These are phyloP conservation scores for Dactylis glomerata DNA, from an alignment of 176 grass and related monocot species.

Conservation along the genomic window DNA sequence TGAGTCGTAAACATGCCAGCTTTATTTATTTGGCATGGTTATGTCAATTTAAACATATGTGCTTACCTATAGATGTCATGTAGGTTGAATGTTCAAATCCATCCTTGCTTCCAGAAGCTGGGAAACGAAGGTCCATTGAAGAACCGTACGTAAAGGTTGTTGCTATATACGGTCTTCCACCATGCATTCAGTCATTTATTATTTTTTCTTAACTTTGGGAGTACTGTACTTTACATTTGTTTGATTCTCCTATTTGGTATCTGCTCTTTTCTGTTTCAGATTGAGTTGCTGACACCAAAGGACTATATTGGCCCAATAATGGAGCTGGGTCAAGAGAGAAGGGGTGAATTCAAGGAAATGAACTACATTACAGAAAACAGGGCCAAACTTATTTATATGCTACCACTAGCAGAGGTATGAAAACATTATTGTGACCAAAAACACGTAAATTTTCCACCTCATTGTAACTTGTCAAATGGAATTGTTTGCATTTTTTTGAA, in stretches of 20 bases:
- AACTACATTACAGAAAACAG: constrained; percentile 89
- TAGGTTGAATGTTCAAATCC: constrained; percentile 97
- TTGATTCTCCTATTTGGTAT: constrained; percentile 27
- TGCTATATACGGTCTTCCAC: constrained; percentile 18
- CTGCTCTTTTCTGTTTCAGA: constrained; percentile 36
- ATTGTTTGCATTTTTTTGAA: constrained; percentile 1
- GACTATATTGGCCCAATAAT: constrained; percentile 96
- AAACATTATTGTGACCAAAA: constrained; percentile 11
- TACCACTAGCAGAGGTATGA: constrained; percentile 93
- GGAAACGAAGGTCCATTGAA: constrained; percentile 80
- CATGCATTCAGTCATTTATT: constrained; percentile 19
- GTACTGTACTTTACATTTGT: background rate
- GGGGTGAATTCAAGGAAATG: constrained; percentile 97
- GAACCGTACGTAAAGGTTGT: constrained; percentile 93
- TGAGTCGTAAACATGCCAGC: constrained; percentile 5
- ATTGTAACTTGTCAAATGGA: constrained; percentile 17
- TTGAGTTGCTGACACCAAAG: constrained; percentile 95
- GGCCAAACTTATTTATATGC: constrained; percentile 79
- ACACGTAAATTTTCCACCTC: background rate
- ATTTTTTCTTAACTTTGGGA: background rate
- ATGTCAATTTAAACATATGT: constrained; percentile 15
- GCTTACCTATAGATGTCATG: constrained; percentile 30
- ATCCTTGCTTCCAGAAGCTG: constrained; percentile 89
- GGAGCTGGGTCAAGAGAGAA: constrained; percentile 98
- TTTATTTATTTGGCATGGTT: constrained; percentile 31